Evolutionary conservation across 495 filamentous ascomycete genomes (phyloP), one percentile per base, ranked within the genome.

Genomic region (Tuber calosporum): DNA sequence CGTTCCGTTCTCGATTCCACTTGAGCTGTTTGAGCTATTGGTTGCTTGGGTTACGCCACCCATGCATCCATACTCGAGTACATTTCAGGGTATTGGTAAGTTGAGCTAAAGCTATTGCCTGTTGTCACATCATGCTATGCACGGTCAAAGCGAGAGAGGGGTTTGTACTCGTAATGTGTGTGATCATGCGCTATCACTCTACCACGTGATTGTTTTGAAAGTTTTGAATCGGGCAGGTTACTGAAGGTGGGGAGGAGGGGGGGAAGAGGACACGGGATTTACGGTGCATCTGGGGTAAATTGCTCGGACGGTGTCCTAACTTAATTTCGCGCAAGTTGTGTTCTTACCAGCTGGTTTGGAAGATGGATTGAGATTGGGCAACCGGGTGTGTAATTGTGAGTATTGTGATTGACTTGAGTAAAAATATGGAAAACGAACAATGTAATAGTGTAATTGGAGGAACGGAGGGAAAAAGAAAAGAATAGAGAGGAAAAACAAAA

Each of bases 21-120:
- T 62, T 62, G 53, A 26, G 53, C 26, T 62, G 53, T 62, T 62
- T 62, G 53, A 62, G 53, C 53, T 30, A 62, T 62, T 62, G 53
- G 53, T 62, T 58, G 48, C n/a, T 58, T 58, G 48, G 19, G 7
- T 22, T n/a, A 22, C 20, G 1, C 48, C 45, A 53, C 22, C 45
- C 20, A 53, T 53, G 9, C 45, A 26, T 53, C 4, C 45, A 26
- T 26, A 7, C 22, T n/a, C n/a, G n/a, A 48, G 4, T 20, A 43
- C 17, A 45, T 45, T 22, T 19, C 39, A 40, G 39, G 39, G 8
- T 9, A 11, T 9, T 5, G 43, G 43, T 6, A 6, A 8, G 19
- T 48, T 22, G 20, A 22, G 20, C 9, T 9, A 7, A 48, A 48
- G 17, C 20, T 22, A 22, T 48, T 22, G n/a, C 26, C 17, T 13